Conservation (phyloP, 768 basidiomycete species). For the Russula earlei region DNA sequence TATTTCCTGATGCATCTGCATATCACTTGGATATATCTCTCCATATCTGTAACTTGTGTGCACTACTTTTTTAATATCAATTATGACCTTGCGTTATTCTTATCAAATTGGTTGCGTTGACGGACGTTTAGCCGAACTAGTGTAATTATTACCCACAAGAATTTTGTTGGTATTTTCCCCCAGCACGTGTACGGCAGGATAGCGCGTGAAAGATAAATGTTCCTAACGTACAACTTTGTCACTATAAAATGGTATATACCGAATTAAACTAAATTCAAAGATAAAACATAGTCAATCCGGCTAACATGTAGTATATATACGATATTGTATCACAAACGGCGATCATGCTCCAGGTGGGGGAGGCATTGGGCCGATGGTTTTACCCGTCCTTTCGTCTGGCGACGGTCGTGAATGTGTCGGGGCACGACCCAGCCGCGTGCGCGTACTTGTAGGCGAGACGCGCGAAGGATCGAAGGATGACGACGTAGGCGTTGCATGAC, state of each 20-base stretch:
- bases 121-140: too few species aligned
- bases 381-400: conserved; percentile 40
- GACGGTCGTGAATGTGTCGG: conserved; percentile 26
- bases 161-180: too few species aligned
- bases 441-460: conserved; percentile 10
- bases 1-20: background rate
- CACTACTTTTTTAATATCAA: too few species aligned
- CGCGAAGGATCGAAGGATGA: conserved; percentile 11
- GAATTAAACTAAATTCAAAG: background rate
- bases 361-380: conserved; percentile 44
- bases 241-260: background rate
- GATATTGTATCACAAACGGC: conserved; percentile 22
- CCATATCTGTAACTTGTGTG: too few species aligned
- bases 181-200: too few species aligned
- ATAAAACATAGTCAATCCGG: background rate
- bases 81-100: too few species aligned
- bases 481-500: conserved; percentile 4
- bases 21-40: too few species aligned
- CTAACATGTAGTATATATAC: background rate
- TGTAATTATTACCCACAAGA: too few species aligned
- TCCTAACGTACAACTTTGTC: background rate
- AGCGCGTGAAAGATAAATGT: too few species aligned
- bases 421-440: conserved; percentile 25
- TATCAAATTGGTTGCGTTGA: too few species aligned
- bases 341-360: conserved; percentile 4